A percentile compares a stretch with the other conserved stretches of the same genome.
phyloP scores from a whole-genome alignment of 1,284 basidiomycete species.

The Cutaneotrichosporon cavernicola region DNA sequence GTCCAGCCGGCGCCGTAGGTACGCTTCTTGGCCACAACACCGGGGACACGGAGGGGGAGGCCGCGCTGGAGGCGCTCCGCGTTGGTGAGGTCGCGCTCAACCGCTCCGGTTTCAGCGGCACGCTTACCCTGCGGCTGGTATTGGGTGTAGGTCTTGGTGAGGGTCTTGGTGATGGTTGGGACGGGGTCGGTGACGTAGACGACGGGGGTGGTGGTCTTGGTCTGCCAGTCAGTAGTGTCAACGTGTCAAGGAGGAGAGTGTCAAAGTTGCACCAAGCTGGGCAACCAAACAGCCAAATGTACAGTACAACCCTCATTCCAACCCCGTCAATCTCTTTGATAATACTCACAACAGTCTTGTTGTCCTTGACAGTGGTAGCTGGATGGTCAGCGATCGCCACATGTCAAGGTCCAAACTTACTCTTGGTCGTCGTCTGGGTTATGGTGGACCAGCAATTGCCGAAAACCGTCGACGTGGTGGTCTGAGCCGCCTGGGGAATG shows the following conservation, averaged over 20 bases:
- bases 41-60: constrained; percentile 17
- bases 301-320: no score
- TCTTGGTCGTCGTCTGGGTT: no score
- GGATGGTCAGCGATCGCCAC: not conserved
- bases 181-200: not conserved
- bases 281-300: no score
- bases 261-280: no score
- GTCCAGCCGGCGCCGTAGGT: not conserved
- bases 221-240: not conserved
- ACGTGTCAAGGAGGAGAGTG: no score
- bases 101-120: not conserved
- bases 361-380: no score
- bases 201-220: not conserved
- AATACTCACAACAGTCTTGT: no score
- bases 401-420: not conserved
- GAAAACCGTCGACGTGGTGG: not conserved
- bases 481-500: not conserved
- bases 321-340: no score
- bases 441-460: not conserved
- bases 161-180: not conserved
- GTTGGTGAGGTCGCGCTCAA: constrained; percentile 13
- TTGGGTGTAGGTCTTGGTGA: not conserved
- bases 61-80: constrained; percentile 21
- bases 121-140: not conserved
- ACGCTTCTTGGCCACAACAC: not conserved